Conservation (phyloP, 192 early-diverging fungal genomes). For the Umbelopsis sp. region DNA sequence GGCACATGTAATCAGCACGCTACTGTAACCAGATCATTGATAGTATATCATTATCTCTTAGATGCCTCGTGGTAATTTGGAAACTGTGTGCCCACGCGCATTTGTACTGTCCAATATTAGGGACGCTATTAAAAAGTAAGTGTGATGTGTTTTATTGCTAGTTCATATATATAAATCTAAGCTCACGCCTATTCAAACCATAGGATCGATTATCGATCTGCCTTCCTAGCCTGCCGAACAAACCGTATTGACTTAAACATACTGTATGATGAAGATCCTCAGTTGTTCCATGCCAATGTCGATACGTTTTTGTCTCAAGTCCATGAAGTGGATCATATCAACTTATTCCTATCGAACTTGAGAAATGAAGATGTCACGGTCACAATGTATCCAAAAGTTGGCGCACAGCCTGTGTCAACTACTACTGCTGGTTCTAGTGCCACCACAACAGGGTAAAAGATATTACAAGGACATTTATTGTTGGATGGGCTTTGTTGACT, state of each 20-base stretch:
- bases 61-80: constrained; percentile 98
- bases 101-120: constrained; percentile 79
- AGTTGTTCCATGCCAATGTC: constrained; percentile 68
- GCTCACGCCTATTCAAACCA: not conserved
- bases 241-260: constrained; percentile 96
- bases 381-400: constrained; percentile 71
- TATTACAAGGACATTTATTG: too few species aligned
- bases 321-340: constrained; percentile 82
- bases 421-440: not conserved
- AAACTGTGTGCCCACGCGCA: constrained; percentile 90
- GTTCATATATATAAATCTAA: not conserved
- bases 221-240: constrained; percentile 81
- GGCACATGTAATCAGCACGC: too few species aligned
- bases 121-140: constrained; percentile 53
- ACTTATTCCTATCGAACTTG: constrained; percentile 80
- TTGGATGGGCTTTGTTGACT: too few species aligned
- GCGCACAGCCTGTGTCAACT: not conserved
- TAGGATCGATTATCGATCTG: constrained; percentile 70
- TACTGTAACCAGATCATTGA: too few species aligned
- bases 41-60: constrained; percentile 46
- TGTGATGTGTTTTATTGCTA: not conserved
- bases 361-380: constrained; percentile 80
- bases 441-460: not conserved
- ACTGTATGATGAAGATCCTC: constrained; percentile 76
- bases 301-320: constrained; percentile 76